Percentiles rank a stretch among this genome's conserved stretches.
Evolutionary conservation across 768 basidiomycete genomes (phyloP).

Genomic region (Agrocybe praecox): DNA sequence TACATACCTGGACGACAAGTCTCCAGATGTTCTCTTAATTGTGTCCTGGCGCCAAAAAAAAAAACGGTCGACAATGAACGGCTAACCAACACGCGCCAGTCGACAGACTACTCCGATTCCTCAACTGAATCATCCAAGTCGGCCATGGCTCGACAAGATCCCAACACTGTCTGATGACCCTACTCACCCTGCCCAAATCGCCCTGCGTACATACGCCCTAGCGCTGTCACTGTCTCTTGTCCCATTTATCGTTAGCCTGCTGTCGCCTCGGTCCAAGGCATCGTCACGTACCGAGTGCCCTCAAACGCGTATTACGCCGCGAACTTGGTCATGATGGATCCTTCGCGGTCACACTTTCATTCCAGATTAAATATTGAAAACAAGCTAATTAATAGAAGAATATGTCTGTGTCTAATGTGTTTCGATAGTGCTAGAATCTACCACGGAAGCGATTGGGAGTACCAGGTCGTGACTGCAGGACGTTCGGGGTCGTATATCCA

Average conservation of each 20-base stretch:
- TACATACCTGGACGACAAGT: no score
- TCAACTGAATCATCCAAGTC: background rate
- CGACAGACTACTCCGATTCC: background rate
- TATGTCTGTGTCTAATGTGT: slow-evolving; percentile 5
- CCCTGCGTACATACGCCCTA: slow-evolving; percentile 69
- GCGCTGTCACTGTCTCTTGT: slow-evolving; percentile 63
- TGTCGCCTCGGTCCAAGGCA: slow-evolving; percentile 15
- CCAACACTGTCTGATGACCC: slow-evolving; percentile 36
- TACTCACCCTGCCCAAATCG: slow-evolving; percentile 57
- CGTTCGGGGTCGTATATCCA: slow-evolving; percentile 60
- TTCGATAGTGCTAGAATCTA: slow-evolving; percentile 10
- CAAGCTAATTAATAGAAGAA: background rate
- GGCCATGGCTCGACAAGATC: slow-evolving; percentile 21
- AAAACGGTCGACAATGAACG: background rate
- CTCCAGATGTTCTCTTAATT: no score
- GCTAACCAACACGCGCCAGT: background rate
- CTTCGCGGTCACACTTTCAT: slow-evolving; percentile 64
- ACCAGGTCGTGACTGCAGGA: slow-evolving; percentile 54
- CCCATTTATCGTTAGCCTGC: slow-evolving; percentile 44
- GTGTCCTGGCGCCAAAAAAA: no score
- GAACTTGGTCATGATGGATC: slow-evolving; percentile 68
- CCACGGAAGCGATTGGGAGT: slow-evolving; percentile 57
- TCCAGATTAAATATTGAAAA: background rate
- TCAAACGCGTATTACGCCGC: slow-evolving; percentile 46
- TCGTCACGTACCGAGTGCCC: slow-evolving; percentile 23